Conservation (phyloP, 2,329 filamentous ascomycete genomes). For the Fusarium chlamydosporum region DNA sequence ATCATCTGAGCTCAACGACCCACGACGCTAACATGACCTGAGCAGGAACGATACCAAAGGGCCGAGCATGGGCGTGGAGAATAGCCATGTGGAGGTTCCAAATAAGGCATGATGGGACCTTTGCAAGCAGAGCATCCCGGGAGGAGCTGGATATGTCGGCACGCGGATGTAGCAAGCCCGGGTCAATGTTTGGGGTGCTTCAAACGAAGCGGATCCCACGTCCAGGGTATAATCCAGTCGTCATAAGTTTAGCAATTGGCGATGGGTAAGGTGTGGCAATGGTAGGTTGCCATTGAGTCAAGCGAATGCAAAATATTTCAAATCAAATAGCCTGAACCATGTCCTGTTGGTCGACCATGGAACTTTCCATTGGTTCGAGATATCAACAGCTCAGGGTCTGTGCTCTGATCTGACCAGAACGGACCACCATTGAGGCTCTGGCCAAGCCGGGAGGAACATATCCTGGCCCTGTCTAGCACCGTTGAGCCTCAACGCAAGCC, state of each 20-base stretch:
- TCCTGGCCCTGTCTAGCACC: slow-evolving; percentile 7
- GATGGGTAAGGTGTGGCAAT: slow-evolving; percentile 36
- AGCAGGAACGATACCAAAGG: slow-evolving; percentile 32
- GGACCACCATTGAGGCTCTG: slow-evolving; percentile 20
- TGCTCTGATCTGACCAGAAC: background rate
- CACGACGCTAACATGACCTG: slow-evolving; percentile 36
- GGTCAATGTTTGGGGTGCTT: slow-evolving; percentile 19
- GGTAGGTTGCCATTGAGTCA: slow-evolving; percentile 24
- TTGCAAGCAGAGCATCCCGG: slow-evolving; percentile 20
- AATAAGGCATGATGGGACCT: slow-evolving; percentile 33
- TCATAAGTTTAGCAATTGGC: slow-evolving; percentile 22
- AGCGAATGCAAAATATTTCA: slow-evolving; percentile 23
- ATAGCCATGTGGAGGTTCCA: slow-evolving; percentile 28
- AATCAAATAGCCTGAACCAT: slow-evolving; percentile 5
- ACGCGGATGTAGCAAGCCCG: slow-evolving; percentile 24
- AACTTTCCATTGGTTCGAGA: background rate
- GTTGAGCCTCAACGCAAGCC: slow-evolving; percentile 34
- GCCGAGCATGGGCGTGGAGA: slow-evolving; percentile 29
- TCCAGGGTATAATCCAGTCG: slow-evolving; percentile 28
- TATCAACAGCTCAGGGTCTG: background rate
- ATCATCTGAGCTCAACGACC: slow-evolving; percentile 29
- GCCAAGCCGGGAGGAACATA: slow-evolving; percentile 37
- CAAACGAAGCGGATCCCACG: slow-evolving; percentile 31
- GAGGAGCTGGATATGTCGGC: slow-evolving; percentile 43
- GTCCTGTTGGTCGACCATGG: background rate